phyloP scores from a whole-genome alignment of 768 basidiomycete genomes.

The Pulveroboletus sp. region DNA sequence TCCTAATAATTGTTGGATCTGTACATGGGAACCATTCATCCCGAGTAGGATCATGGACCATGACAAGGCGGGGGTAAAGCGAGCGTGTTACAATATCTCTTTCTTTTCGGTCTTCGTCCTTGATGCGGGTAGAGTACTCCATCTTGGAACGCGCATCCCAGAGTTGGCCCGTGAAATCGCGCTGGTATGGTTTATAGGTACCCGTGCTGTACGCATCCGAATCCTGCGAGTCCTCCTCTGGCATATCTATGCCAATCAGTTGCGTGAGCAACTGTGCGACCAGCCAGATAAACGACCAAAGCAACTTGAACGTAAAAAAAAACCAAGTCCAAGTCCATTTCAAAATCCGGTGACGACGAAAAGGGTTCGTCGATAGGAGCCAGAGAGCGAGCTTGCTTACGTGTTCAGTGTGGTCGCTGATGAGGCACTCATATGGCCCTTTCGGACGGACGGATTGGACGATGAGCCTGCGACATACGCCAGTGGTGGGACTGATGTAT shows the following conservation, averaged over 20 bases:
- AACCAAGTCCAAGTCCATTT: slow-evolving; percentile 9
- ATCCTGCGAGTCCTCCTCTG: background rate
- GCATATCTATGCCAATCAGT: no score
- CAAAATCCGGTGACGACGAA: background rate
- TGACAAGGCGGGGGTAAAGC: background rate
- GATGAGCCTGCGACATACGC: background rate
- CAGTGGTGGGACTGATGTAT: slow-evolving; percentile 10
- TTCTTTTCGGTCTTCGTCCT: no score
- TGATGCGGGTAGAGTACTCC: no score
- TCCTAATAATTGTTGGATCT: background rate
- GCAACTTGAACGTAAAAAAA: slow-evolving; percentile 3
- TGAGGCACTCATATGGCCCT: background rate
- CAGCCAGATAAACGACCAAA: slow-evolving; percentile 9
- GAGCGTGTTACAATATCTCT: no score
- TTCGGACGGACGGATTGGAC: slow-evolving; percentile 11
- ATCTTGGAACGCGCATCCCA: slow-evolving; percentile 15
- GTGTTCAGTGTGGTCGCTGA: background rate
- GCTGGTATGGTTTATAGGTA: background rate
- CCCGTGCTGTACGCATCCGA: slow-evolving; percentile 1
- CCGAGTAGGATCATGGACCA: background rate
- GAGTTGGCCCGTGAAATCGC: slow-evolving; percentile 11
- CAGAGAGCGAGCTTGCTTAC: slow-evolving; percentile 13
- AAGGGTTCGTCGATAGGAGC: slow-evolving; percentile 6
- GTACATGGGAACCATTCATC: slow-evolving; percentile 3
- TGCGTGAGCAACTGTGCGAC: background rate